Evolutionary conservation across 1,284 basidiomycete species (phyloP).

Genomic region (Mrakiaceae sp.): DNA sequence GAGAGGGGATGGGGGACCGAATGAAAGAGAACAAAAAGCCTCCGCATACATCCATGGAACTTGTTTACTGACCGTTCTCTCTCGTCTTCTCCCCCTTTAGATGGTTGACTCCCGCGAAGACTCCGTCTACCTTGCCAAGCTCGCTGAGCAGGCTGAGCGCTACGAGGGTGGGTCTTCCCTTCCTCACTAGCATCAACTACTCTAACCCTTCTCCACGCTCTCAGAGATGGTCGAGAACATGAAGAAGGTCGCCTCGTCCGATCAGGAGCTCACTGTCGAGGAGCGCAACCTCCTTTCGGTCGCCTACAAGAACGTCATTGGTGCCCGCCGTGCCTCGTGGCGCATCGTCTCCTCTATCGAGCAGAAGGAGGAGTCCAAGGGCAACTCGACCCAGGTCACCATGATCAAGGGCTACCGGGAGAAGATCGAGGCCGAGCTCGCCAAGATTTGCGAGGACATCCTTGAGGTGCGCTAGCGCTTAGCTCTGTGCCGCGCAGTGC

Average conservation of each 20-base stretch:
- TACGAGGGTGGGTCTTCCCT: slow-evolving; percentile 70
- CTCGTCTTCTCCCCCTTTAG: slow-evolving; percentile 26
- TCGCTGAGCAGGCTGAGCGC: slow-evolving; percentile 96
- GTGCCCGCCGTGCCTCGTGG: slow-evolving; percentile 98
- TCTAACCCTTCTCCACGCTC: slow-evolving; percentile 20
- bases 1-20: too few relatives aligned
- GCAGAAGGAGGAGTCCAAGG: slow-evolving; percentile 99
- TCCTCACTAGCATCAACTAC: slow-evolving; percentile 3
- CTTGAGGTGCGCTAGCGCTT: slow-evolving; percentile 44
- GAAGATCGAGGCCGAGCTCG: slow-evolving; percentile 96
- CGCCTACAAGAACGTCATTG: slow-evolving; percentile 99
- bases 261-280: slow-evolving; percentile 97
- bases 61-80: neutral
- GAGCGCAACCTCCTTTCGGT: slow-evolving; percentile 98
- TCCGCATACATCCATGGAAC: too few relatives aligned
- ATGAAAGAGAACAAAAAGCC: too few relatives aligned
- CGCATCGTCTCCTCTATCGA: slow-evolving; percentile 98
- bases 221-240: slow-evolving; percentile 98
- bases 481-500: neutral
- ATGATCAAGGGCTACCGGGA: slow-evolving; percentile 99
- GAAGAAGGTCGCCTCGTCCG: slow-evolving; percentile 92
- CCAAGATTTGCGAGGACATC: slow-evolving; percentile 99
- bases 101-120: slow-evolving; percentile 88
- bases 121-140: slow-evolving; percentile 98
- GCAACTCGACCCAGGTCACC: slow-evolving; percentile 90